Percentiles rank a stretch among this genome's conserved stretches.
phyloP scores from a whole-genome alignment of 768 basidiomycete species.

The Russula griseocarnosa region DNA sequence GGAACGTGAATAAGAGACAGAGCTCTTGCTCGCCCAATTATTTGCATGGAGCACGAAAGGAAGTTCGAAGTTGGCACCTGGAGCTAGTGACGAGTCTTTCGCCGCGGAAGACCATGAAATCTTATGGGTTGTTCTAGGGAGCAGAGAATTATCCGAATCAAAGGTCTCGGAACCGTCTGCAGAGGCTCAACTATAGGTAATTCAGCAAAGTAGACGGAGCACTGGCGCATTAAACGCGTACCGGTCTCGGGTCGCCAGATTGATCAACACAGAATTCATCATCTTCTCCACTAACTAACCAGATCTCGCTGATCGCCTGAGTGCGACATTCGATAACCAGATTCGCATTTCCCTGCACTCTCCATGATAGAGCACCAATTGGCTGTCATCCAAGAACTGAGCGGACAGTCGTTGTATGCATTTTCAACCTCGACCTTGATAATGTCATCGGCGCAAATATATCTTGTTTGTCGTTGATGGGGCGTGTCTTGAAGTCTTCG shows the following conservation, averaged over 20 bases:
- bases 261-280: constrained; percentile 58
- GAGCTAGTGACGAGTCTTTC: constrained; percentile 36
- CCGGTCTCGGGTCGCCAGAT: constrained; percentile 28
- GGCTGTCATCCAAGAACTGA: constrained; percentile 52
- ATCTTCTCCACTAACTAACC: constrained; percentile 57
- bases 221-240: constrained; percentile 18
- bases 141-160: constrained; percentile 51
- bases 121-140: constrained; percentile 42
- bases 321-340: constrained; percentile 60
- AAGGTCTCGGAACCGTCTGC: constrained; percentile 39
- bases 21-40: constrained; percentile 48
- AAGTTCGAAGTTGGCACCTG: constrained; percentile 51
- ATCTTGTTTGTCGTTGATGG: constrained; percentile 61
- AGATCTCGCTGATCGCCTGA: constrained; percentile 59
- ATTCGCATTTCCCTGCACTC: constrained; percentile 56
- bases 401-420: constrained; percentile 60
- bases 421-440: constrained; percentile 61
- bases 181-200: constrained; percentile 4
- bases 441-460: constrained; percentile 65
- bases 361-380: constrained; percentile 58
- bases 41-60: constrained; percentile 53
- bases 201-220: neutral
- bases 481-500: constrained; percentile 71
- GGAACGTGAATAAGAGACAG: constrained; percentile 60
- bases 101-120: constrained; percentile 39